Evolutionary conservation across 1,284 basidiomycete genomes (phyloP).

Genomic region (Xanthoconium separans): DNA sequence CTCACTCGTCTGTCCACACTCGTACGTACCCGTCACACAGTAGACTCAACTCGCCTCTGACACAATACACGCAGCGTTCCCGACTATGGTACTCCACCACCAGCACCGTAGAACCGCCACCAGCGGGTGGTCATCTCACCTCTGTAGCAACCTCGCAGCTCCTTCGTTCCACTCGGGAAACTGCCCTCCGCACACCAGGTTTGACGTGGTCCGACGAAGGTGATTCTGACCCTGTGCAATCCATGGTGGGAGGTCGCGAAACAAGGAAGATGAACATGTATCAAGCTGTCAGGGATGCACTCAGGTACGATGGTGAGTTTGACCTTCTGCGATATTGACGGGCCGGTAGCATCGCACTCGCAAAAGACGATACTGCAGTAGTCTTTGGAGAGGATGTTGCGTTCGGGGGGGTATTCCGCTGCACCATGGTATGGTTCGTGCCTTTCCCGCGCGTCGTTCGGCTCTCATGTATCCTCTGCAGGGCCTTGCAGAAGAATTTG

Average conservation of each 20-base stretch:
- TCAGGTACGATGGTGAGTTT: slow-evolving; percentile 53
- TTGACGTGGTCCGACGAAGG: slow-evolving; percentile 70
- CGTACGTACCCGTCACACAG: slow-evolving; percentile 17
- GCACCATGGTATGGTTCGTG: slow-evolving; percentile 67
- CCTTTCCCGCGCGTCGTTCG: neutral
- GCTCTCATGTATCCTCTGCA: slow-evolving; percentile 30
- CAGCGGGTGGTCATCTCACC: slow-evolving; percentile 71
- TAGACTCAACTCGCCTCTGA: neutral
- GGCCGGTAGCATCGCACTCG: slow-evolving; percentile 65
- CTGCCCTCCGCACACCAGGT: slow-evolving; percentile 70
- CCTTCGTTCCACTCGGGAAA: slow-evolving; percentile 62
- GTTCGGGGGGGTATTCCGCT: slow-evolving; percentile 92
- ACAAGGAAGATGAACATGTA: slow-evolving; percentile 91
- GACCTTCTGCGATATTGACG: slow-evolving; percentile 1
- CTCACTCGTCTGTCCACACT: slow-evolving; percentile 17
- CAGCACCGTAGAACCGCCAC: slow-evolving; percentile 50
- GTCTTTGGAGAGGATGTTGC: slow-evolving; percentile 95
- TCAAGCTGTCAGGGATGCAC: slow-evolving; percentile 85
- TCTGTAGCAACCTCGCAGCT: slow-evolving; percentile 65
- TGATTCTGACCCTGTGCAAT: slow-evolving; percentile 38
- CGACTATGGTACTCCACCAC: slow-evolving; percentile 45
- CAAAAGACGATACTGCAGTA: slow-evolving; percentile 82
- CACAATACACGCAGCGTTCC: slow-evolving; percentile 3
- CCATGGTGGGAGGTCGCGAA: slow-evolving; percentile 71
- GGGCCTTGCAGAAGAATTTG: slow-evolving; percentile 93